Evolutionary conservation across 2,329 filamentous ascomycete genomes (phyloP).

Genomic region (Cladosporium halotolerans): DNA sequence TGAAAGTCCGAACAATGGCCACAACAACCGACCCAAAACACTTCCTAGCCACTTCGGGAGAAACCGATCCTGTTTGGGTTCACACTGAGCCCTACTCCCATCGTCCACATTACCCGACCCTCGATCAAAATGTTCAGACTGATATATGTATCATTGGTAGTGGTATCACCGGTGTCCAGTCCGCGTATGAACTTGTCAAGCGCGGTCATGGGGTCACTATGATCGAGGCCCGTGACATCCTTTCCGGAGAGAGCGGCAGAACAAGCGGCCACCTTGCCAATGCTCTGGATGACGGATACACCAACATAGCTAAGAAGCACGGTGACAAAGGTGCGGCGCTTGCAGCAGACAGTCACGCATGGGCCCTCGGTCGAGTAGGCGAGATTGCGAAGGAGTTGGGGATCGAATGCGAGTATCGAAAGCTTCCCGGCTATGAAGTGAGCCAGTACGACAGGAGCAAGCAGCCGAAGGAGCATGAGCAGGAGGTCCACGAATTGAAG

Average conservation of each 20-base stretch:
- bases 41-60: conserved; percentile 44
- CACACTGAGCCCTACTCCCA: conserved; percentile 43
- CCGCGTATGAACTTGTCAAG: conserved; percentile 48
- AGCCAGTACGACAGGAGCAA: conserved; percentile 43
- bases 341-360: conserved; percentile 50
- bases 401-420: conserved; percentile 53
- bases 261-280: conserved; percentile 51
- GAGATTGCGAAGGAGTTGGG: conserved; percentile 44
- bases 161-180: conserved; percentile 48
- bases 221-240: conserved; percentile 49
- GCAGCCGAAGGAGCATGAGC: conserved; percentile 33
- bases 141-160: conserved; percentile 49
- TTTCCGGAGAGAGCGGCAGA: conserved; percentile 49
- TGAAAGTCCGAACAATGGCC: conserved; percentile 13
- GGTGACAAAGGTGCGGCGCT: conserved; percentile 43
- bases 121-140: conserved; percentile 39
- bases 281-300: conserved; percentile 49
- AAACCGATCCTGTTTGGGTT: conserved; percentile 49
- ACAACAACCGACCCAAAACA: conserved; percentile 24
- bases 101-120: conserved; percentile 39
- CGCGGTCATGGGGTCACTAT: conserved; percentile 46
- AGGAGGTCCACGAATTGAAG: conserved; percentile 42
- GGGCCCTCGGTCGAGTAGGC: conserved; percentile 48
- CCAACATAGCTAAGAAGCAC: conserved; percentile 47
- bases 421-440: conserved; percentile 44